phyloP scores from a whole-genome alignment of 2,329 filamentous ascomycete species.

The Helotiales sp. region DNA sequence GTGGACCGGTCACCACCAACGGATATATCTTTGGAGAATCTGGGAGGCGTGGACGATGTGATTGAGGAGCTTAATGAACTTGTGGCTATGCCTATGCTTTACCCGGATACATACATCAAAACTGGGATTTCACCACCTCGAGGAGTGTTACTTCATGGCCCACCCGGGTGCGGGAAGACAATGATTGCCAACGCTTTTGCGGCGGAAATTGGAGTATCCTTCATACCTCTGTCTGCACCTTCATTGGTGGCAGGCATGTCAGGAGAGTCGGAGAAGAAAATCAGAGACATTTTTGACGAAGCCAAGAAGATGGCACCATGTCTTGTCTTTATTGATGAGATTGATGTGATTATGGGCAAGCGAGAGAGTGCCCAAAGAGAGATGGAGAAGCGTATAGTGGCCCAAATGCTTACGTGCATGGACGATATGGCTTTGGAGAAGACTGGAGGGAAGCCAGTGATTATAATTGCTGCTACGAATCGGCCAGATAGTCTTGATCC shows the following conservation, averaged over 20 bases:
- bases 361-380: constrained; percentile 80
- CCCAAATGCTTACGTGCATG: constrained; percentile 84
- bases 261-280: constrained; percentile 84
- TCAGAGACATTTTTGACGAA: constrained; percentile 83
- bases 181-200: constrained; percentile 80
- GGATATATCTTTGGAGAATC: constrained; percentile 66
- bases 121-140: constrained; percentile 69
- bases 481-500: constrained; percentile 84
- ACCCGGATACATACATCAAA: constrained; percentile 63
- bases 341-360: constrained; percentile 88
- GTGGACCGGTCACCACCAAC: constrained; percentile 65
- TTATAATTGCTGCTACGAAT: constrained; percentile 91
- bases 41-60: constrained; percentile 75
- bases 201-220: constrained; percentile 72
- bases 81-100: constrained; percentile 71
- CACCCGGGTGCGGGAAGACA: constrained; percentile 84
- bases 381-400: constrained; percentile 85
- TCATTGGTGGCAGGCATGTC: constrained; percentile 85
- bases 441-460: constrained; percentile 74
- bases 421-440: constrained; percentile 73
- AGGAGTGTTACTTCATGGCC: constrained; percentile 78
- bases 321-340: constrained; percentile 87
- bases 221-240: constrained; percentile 79
- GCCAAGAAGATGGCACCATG: constrained; percentile 84
- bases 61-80: constrained; percentile 69